phyloP scores from a whole-genome alignment of 208 protist genomes.

The Leishmania tropica region DNA sequence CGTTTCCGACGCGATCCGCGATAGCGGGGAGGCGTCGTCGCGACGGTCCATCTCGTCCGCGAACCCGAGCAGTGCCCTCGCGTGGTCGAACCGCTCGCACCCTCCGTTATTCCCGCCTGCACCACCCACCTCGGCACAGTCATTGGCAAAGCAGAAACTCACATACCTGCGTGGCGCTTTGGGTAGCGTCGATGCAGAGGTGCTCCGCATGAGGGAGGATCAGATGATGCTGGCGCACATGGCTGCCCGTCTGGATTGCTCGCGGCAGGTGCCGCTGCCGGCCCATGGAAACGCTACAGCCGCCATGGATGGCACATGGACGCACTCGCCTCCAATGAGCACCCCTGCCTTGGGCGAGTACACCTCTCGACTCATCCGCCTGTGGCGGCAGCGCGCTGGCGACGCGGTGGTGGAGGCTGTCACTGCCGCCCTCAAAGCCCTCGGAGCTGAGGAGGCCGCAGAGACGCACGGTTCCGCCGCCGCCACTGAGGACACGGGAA shows the following conservation, averaged over 20 bases:
- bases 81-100: constrained; percentile 2
- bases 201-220: constrained; percentile 51
- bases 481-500: not conserved
- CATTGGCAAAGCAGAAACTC: constrained; percentile 12
- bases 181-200: constrained; percentile 12
- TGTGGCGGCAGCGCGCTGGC: constrained; percentile 33
- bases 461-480: no score
- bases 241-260: constrained; percentile 43
- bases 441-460: not conserved
- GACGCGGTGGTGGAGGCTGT: constrained; percentile 17
- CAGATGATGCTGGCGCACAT: constrained; percentile 71
- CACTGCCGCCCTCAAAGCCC: not conserved
- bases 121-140: not conserved
- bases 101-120: not conserved
- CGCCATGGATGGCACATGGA: not conserved
- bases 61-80: not conserved
- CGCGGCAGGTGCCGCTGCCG: constrained; percentile 16
- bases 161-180: constrained; percentile 7
- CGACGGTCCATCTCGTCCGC: not conserved
- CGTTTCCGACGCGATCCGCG: not conserved
- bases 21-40: not conserved
- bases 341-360: constrained; percentile 10
- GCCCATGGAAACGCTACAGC: not conserved
- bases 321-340: no score
- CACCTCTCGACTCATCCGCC: constrained; percentile 24